Evolutionary conservation across 148 eudicot species (phyloP).

Genomic region (Pharnaceum exiguum): DNA sequence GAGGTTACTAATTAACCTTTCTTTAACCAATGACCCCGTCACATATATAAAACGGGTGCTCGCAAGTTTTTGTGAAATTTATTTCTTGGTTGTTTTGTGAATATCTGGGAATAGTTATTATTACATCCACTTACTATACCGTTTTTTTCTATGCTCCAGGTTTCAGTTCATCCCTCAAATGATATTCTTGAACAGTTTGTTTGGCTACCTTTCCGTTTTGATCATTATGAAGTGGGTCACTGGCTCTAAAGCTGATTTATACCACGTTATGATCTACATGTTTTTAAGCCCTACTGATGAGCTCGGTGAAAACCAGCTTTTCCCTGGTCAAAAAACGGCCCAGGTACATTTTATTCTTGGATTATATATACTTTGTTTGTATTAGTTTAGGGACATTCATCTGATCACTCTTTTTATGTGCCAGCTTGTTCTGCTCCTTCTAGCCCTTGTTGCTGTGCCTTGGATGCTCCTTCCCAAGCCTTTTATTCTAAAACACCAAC

Average conservation of each 20-base stretch:
- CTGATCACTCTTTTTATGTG: conserved; percentile 10
- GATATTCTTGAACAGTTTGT: conserved; percentile 53
- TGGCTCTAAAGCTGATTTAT: conserved; percentile 61
- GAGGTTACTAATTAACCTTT: too few species aligned
- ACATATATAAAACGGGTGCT: too few species aligned
- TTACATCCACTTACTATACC: neutral
- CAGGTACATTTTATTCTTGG: conserved; percentile 44
- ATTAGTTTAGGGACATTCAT: neutral
- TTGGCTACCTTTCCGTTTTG: conserved; percentile 54
- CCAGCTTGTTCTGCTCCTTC: conserved; percentile 68
- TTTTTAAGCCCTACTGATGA: conserved; percentile 81
- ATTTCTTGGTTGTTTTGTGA: neutral
- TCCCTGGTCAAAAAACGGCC: conserved; percentile 68
- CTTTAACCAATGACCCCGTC: too few species aligned
- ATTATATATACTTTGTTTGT: neutral
- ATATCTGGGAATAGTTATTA: neutral
- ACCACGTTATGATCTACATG: conserved; percentile 59
- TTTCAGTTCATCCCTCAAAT: conserved; percentile 55
- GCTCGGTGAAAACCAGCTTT: conserved; percentile 87
- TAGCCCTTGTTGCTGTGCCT: conserved; percentile 91
- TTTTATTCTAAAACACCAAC: conserved; percentile 74
- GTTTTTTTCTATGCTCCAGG: conserved; percentile 22
- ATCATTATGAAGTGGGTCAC: conserved; percentile 55
- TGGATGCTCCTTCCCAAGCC: conserved; percentile 99
- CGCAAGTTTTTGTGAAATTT: too few species aligned